A percentile compares a stretch with the other conserved stretches of the same genome.
phyloP scores from a whole-genome alignment of 2,329 filamentous ascomycete genomes.

The Pyrenophora graminea region DNA sequence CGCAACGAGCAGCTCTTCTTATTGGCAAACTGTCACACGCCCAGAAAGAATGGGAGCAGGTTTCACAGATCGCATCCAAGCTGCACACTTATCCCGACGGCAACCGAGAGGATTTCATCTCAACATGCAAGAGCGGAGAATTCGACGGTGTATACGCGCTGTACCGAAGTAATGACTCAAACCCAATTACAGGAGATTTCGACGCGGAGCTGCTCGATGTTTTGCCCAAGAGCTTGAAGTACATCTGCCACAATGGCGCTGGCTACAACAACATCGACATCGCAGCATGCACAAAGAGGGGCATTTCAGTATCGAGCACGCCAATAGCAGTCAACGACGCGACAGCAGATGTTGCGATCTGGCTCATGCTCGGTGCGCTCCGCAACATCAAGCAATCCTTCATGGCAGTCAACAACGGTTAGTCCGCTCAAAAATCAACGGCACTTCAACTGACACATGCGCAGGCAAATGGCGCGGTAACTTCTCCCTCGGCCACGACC shows the following conservation, averaged over 20 bases:
- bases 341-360: constrained; percentile 56
- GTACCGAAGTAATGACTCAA: constrained; percentile 63
- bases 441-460: constrained; percentile 11
- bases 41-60: constrained; percentile 52
- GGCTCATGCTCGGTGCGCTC: constrained; percentile 58
- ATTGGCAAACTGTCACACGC: constrained; percentile 53
- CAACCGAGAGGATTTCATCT: constrained; percentile 60
- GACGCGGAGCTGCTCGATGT: constrained; percentile 50
- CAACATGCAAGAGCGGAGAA: constrained; percentile 58
- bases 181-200: constrained; percentile 54
- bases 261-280: constrained; percentile 66
- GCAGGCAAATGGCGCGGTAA: constrained; percentile 52
- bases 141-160: constrained; percentile 61
- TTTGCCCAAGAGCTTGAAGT: constrained; percentile 50
- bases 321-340: constrained; percentile 57
- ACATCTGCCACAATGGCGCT: constrained; percentile 56
- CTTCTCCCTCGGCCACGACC: constrained; percentile 57
- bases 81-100: constrained; percentile 59
- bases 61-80: constrained; percentile 39
- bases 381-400: constrained; percentile 55
- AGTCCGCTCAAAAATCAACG: constrained; percentile 10
- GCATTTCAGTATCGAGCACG: constrained; percentile 53
- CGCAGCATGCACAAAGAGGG: constrained; percentile 54
- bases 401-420: constrained; percentile 51
- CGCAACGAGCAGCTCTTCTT: constrained; percentile 48